Base-by-base conservation (phyloP, 495 filamentous ascomycete species). In the Physcia stellaris region DNA sequence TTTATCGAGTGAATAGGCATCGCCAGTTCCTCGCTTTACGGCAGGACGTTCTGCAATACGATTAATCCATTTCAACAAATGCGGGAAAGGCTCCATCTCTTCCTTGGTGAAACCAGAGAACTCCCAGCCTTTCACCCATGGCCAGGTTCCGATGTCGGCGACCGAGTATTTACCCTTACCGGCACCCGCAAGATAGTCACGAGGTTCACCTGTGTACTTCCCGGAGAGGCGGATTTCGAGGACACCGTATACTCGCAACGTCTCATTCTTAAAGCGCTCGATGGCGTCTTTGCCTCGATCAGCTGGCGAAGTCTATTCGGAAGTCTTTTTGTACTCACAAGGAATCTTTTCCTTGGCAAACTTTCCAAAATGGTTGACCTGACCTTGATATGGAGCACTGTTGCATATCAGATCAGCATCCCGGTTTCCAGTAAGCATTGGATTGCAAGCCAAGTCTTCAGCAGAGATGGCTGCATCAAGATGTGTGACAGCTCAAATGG, bases 101-200 rank as follows among this genome's bases (percentile, higher is more conserved):
- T 72, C 52, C 32, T 61, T 38, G 2, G 57, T 64, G 37, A 68
- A 63, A 0, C 65, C 63, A 18, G 40, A 52, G 19, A 49, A 40
- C 34, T 55, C 44, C 55, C 58, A 71, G 4, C 48, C 53, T 38
- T 65, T 70, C 6, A 73, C 55, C 67, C 66, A 70, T n/a, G 67
- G 54, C 67, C 67, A 73, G 0, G 69, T 64, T 29, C 64, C 64
- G 17, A 73, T 73, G 40, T 73, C 69, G 26, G 69, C 67, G 2
- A 72, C 51, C 13, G 56, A 59, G 47, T 70, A 73, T 46, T 68
- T 70, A 5, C 69, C 69, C 38, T 64, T 67, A 15, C 69, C 69
- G 9, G 63, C 66, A 4, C 69, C 69, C 2, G 66, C 69, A 11
- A 73, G 53, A 35, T 66, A 73, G 4, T 73, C 69, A 7, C 59